Percentiles rank a stretch among this genome's conserved stretches.
phyloP scores from a whole-genome alignment of 1,284 basidiomycete species.

The Ceratobasidium sp. region DNA sequence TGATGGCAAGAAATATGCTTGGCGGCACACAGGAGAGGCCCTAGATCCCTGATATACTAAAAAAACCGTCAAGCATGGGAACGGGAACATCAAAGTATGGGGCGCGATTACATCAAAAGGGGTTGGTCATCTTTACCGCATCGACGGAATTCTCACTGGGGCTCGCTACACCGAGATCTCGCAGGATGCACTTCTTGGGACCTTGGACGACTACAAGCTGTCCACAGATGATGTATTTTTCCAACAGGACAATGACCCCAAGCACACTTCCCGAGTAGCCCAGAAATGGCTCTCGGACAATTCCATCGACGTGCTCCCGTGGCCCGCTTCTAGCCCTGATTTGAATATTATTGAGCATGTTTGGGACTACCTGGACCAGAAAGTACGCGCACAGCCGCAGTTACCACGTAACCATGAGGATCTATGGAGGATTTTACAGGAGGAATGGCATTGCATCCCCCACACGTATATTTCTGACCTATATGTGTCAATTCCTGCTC shows the following conservation, averaged over 20 bases:
- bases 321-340: constrained; percentile 24
- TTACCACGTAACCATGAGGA: not conserved
- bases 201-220: not conserved
- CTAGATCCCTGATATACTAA: not conserved
- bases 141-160: constrained; percentile 43
- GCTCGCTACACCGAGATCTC: constrained; percentile 7
- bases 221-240: not conserved
- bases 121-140: constrained; percentile 52
- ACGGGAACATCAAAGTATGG: constrained; percentile 15
- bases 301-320: constrained; percentile 1
- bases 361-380: not conserved
- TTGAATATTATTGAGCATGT: constrained; percentile 38
- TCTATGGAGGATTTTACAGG: not conserved
- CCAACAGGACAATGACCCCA: constrained; percentile 16
- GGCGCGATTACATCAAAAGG: constrained; percentile 46
- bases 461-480: not conserved
- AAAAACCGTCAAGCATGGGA: constrained; percentile 13
- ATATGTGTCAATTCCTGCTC: constrained; percentile 20
- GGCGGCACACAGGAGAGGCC: not conserved
- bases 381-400: not conserved
- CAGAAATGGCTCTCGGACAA: not conserved
- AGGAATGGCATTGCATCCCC: constrained; percentile 15
- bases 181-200: constrained; percentile 2
- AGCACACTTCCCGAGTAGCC: constrained; percentile 9
- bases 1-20: not conserved